Evolutionary conservation across 1,139 yeast species (phyloP), one percentile per base, ranked within the genome.

Genomic region (Scheffersomyces lignicola): DNA sequence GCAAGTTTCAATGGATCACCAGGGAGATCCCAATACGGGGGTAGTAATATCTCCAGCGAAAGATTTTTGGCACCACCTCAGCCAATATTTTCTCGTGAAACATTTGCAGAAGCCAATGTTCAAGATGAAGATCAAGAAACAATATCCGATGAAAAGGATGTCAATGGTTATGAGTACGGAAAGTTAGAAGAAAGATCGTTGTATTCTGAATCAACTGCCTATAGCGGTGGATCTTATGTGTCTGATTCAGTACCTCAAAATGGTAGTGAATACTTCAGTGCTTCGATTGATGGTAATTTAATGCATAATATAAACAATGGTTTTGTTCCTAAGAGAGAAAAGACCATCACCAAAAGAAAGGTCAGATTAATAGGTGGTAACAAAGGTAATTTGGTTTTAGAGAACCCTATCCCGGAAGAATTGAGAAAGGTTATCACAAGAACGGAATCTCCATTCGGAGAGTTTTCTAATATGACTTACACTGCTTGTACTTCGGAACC

Each of bases 401-500:
- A 90, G 54, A 90, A 94, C 49, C 96, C 97, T 2, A 83, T 92
- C 31, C 97, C 98, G 3, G 80, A 87, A 14, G 92, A 90, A 43
- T 69, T 92, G 38, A 76, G 79, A 48, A 82, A 84, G 42, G 86
- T 87, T 34, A 62, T 87, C 43, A 88, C 95, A 6, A 72, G 89
- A 49, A 75, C 92, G 17, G 95, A 88, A 48, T 81, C 86, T 30
- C 74, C 75, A 3, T 67, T 68, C 45, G 96, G 94, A 35, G 98
- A 92, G 58, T 92, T 87, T 54, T 82, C 92, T 10, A 87, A 86
- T 59, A 89, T 92, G 96, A 79, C 96, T 43, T 89, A 90, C 58
- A 86, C 96, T 0, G 97, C 97, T 0, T 87, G 95, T 55, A 90
- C 97, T 1, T 73, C 92, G 0, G 87, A 84, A 42, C 96, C 97